A percentile compares a stretch with the other conserved stretches of the same genome.
These are phyloP conservation scores for Epichloe sibirici DNA, from an alignment of 2,329 filamentous ascomycete species.

Conservation along the genomic window DNA sequence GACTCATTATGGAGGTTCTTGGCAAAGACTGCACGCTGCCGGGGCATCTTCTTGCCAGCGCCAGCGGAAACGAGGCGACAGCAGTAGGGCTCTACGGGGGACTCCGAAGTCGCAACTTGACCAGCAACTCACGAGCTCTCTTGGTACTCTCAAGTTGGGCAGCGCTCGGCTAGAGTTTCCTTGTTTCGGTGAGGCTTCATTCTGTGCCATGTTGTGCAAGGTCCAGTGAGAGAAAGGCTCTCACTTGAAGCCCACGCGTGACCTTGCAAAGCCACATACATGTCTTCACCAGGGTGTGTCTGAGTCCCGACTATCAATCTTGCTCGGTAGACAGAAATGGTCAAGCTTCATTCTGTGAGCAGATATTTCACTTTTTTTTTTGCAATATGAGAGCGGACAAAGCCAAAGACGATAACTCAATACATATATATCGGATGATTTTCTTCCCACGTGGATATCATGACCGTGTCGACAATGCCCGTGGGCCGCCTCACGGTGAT, in stretches of 20 bases:
- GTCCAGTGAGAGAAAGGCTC: background rate
- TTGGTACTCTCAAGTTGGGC: background rate
- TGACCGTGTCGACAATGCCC: background rate
- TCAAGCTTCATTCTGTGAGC: background rate
- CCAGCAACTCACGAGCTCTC: background rate
- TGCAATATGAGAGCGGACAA: background rate
- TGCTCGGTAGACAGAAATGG: background rate
- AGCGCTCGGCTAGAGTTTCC: background rate
- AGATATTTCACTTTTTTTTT: background rate
- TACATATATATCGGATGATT: background rate
- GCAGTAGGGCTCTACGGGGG: no score
- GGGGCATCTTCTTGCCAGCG: background rate
- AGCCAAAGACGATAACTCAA: background rate
- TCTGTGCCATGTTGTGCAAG: background rate
- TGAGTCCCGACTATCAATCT: background rate
- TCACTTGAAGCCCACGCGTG: slow-evolving; percentile 1
- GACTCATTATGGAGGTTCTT: background rate
- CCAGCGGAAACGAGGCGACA: no score
- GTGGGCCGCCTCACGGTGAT: background rate
- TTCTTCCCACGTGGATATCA: background rate
- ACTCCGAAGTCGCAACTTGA: background rate
- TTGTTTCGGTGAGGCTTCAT: background rate
- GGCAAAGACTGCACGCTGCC: background rate
- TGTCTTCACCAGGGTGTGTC: background rate
- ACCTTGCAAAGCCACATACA: slow-evolving; percentile 1